Evolutionary conservation across 1,284 basidiomycete species (phyloP).

Genomic region (Tilletia horrida): DNA sequence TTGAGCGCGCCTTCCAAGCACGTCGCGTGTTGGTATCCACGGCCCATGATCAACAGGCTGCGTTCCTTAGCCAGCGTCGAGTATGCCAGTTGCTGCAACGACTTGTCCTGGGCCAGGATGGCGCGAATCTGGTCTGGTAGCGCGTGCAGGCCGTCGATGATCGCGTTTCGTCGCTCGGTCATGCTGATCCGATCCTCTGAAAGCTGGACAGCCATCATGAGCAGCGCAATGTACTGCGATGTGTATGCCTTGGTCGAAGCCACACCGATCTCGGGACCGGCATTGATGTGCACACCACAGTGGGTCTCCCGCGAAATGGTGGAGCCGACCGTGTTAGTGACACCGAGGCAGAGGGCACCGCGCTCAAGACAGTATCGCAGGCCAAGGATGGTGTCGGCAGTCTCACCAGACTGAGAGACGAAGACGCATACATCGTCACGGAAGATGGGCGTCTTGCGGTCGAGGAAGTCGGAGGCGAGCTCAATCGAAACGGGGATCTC

Average conservation of each 20-base stretch:
- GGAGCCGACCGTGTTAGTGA: conserved; percentile 97
- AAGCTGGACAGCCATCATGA: conserved; percentile 97
- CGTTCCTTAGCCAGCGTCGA: conserved; percentile 75
- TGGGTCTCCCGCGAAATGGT: conserved; percentile 98
- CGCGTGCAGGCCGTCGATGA: conserved; percentile 88
- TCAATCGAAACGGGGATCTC: conserved; percentile 98
- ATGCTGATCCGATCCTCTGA: conserved; percentile 95
- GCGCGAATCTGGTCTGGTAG: conserved; percentile 85
- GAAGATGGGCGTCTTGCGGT: conserved; percentile 99
- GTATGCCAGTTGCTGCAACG: conserved; percentile 69
- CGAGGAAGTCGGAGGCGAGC: conserved; percentile 95
- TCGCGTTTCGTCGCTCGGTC: conserved; percentile 81
- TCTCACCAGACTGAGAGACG: conserved; percentile 96
- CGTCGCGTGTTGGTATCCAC: conserved; percentile 96
- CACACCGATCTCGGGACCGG: conserved; percentile 98
- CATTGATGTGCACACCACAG: conserved; percentile 96
- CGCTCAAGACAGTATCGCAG: conserved; percentile 94
- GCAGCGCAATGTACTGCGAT: conserved; percentile 94
- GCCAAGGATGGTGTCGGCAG: conserved; percentile 94
- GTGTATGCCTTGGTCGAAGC: conserved; percentile 99
- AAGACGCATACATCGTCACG: conserved; percentile 96
- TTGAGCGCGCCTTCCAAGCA: conserved; percentile 97
- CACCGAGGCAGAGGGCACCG: conserved; percentile 82
- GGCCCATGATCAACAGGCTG: conserved; percentile 91
- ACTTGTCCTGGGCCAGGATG: conserved; percentile 77